Base-by-base conservation (phyloP, 2,329 filamentous ascomycete genomes). In the Purpureocillium takamizusanense region DNA sequence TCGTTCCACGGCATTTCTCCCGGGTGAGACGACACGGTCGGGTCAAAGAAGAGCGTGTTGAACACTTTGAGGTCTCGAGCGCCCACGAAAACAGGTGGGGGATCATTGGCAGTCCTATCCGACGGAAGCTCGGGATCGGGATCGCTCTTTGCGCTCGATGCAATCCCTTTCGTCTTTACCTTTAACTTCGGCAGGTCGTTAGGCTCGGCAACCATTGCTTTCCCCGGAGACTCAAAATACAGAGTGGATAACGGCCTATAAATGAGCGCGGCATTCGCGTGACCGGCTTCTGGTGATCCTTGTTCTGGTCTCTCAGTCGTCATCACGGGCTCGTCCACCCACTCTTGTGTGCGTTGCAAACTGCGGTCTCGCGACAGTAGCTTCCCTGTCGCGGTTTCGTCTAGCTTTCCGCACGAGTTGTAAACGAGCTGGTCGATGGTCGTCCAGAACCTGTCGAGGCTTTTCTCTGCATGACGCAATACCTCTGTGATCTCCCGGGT, bases 1-100 rank as follows among this genome's bases (percentile, higher is more conserved):
- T 78, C 72, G 1, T 48, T 56, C 74, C 73, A 79, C 0, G 60
- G 35, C 0, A 78, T 46, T 42, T 76, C 72, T 3, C 70, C 67
- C 0, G 67, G 63, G 0, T 59, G 53, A 0, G 66, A 60, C 0
- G 51, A 59, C 0, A 50, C 41, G 0, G 38, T 40, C 0, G 60
- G 55, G 39, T 61, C 50, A 60, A 59, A 40, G 66, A 75, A 60
- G 60, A 77, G 33, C 43, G 40, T 51, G 1, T 56, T 46, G 40
- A 65, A 64, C 4, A 60, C 57, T 33, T 59, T 63, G 16, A 60
- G 42, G 0, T 57, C 48, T 2, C 58, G 51, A 2, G 49, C 30
- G 16, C 63, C 56, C 9, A 65, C 55, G 3, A 36, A 7, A 15
- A 60, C 39, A 13, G 32, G 16, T n/a, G 15, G 4, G 7, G 31